phyloP scores from a whole-genome alignment of 192 early-diverging fungal species.

The Coemansia javaensis region DNA sequence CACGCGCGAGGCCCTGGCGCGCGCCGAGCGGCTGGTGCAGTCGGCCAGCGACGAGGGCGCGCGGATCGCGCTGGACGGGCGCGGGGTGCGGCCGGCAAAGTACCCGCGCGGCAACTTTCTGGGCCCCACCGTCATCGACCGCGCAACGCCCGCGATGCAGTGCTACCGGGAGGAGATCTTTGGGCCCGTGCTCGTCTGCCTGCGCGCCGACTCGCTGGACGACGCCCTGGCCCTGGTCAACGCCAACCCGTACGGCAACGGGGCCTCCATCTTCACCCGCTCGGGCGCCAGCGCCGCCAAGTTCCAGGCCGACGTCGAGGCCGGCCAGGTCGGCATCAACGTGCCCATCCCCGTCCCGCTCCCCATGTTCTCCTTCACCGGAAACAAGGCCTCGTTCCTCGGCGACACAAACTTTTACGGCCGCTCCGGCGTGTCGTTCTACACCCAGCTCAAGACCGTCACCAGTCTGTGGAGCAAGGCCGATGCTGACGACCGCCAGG shows the following conservation, averaged over 20 bases:
- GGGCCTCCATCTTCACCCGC: constrained; percentile 84
- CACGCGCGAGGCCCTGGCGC: constrained; percentile 66
- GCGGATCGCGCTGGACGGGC: constrained; percentile 79
- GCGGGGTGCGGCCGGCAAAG: constrained; percentile 62
- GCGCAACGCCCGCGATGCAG: constrained; percentile 72
- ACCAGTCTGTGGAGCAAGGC: constrained; percentile 90
- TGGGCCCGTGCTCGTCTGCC: constrained; percentile 83
- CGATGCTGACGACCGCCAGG: constrained; percentile 59
- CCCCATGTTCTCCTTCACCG: constrained; percentile 97
- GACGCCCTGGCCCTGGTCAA: constrained; percentile 90
- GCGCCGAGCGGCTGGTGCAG: constrained; percentile 74
- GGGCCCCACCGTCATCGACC: constrained; percentile 83
- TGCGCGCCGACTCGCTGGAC: constrained; percentile 80
- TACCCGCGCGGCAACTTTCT: constrained; percentile 94
- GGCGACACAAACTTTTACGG: constrained; percentile 96
- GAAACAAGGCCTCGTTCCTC: constrained; percentile 79
- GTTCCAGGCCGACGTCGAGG: constrained; percentile 85
- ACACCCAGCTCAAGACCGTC: constrained; percentile 90
- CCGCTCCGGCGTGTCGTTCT: constrained; percentile 72
- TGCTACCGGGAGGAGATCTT: constrained; percentile 96
- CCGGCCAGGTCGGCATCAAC: constrained; percentile 85
- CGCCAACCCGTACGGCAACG: constrained; percentile 83
- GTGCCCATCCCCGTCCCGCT: constrained; percentile 96
- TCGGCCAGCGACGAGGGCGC: constrained; percentile 86
- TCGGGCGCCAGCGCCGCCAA: constrained; percentile 81